Evolutionary conservation across 257 asterid genomes (phyloP), one percentile per base, ranked within the genome.

Genomic region (Marsdenia floribunda): DNA sequence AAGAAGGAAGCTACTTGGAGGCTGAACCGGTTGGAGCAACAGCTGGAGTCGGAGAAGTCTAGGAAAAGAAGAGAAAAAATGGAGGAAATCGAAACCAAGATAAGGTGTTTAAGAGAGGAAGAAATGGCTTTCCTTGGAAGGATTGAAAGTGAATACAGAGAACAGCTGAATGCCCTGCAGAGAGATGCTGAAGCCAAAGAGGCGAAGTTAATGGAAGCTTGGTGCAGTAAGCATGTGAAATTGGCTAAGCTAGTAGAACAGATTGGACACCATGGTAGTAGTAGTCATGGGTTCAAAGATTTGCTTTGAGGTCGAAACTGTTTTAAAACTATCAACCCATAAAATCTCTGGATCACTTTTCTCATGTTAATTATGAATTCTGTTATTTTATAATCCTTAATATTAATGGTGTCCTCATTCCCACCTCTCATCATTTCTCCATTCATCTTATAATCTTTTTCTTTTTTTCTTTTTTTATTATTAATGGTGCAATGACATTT

Each of bases 1-100:
- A 88, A 82, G 76, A 89, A 89, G 83, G 97, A 93, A 73, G 88
- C 94, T 22, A 81, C 93, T 24, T 90, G 96, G 98, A 83, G 95
- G 83, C 85, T 89, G 85, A 90, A 59, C 79, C 76, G 90, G 83
- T 73, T 92, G 79, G 98, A 89, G 84, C 96, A 87, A 83, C 91
- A 90, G 83, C 80, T 91, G 80, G 93, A 83, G 46, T 77, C 91
- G 46, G 95, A 89, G 85, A 92, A 90, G 78, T 80, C 80, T 47
- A 81, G 97, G 82, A 89, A 87, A 80, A 76, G 82, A 83, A 85
- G 73, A 77, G 93, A 88, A 84, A 87, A 81, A 40, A 82, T 58
- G 85, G 96, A 87, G 80, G 89, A 89, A 76, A 83, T 86, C 7
- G 93, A 90, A 59, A 83, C 77, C 75, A 84, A 76, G 86, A 84